A percentile compares a stretch with the other conserved stretches of the same genome.
phyloP scores from a whole-genome alignment of 805 yeast species.

The Cyberlindnera amylophila region DNA sequence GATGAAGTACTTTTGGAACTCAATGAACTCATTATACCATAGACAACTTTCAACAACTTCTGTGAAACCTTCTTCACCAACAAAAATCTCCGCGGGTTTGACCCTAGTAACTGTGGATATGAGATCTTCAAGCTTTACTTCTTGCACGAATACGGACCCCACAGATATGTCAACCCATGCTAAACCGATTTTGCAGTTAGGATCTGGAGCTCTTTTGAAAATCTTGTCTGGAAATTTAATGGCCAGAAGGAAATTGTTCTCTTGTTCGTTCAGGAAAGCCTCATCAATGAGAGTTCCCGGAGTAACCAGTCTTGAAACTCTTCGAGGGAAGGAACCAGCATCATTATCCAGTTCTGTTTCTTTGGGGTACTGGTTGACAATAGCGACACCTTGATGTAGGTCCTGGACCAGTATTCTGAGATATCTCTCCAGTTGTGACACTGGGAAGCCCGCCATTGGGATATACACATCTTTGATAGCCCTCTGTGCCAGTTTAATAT shows the following conservation, averaged over 20 bases:
- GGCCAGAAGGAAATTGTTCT: constrained; percentile 67
- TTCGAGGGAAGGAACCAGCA: constrained; percentile 48
- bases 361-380: constrained; percentile 62
- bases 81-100: constrained; percentile 73
- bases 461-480: constrained; percentile 41
- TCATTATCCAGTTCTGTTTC: constrained; percentile 29
- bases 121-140: constrained; percentile 54
- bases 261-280: constrained; percentile 66
- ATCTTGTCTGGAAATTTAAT: constrained; percentile 55
- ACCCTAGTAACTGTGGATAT: constrained; percentile 73
- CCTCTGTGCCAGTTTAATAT: constrained; percentile 64
- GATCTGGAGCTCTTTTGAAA: constrained; percentile 34
- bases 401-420: constrained; percentile 71
- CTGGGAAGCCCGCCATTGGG: constrained; percentile 93
- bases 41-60: constrained; percentile 40
- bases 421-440: constrained; percentile 64
- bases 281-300: constrained; percentile 94
- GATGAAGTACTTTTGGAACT: constrained; percentile 52
- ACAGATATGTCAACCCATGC: constrained; percentile 89
- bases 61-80: constrained; percentile 44
- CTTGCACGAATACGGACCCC: constrained; percentile 72
- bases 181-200: constrained; percentile 55
- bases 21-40: constrained; percentile 57
- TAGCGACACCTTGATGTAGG: constrained; percentile 66
- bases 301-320: constrained; percentile 75